Evolutionary conservation across 805 yeast species (phyloP), one percentile per base, ranked within the genome.

Genomic region (Ogataea wickerhamii): DNA sequence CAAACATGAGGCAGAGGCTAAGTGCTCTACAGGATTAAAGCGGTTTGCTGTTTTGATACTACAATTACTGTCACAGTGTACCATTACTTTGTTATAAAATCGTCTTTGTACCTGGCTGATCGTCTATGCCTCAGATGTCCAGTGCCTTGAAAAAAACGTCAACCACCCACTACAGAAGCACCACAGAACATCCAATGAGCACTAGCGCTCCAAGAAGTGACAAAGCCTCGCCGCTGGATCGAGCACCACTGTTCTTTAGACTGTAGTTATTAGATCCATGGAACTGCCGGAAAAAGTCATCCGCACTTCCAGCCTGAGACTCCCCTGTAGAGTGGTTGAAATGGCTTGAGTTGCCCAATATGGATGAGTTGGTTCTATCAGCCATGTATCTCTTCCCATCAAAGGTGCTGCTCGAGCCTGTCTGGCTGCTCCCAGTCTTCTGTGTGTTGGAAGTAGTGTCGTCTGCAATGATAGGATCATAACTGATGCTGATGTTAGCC

Each of bases 1-100:
- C 77, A 47, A 88, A 82, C 49, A 91, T 93, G 97, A 74, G 95
- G 50, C 91, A 89, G 56, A 70, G 98, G 42, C 70, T 91, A 32
- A 80, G 72, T 52, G 97, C 96, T 0, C 64, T 91, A 43, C 97
- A 91, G 56, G 74, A 72, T 37, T 78, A 27, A 16, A 7, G n/a
- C n/a, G n/a, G n/a, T n/a, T n/a, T n/a, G n/a, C n/a, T n/a, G n/a
- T n/a, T n/a, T n/a, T n/a, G n/a, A n/a, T n/a, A n/a, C n/a, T n/a
- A n/a, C n/a, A n/a, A n/a, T n/a, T n/a, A n/a, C n/a, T n/a, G n/a
- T n/a, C n/a, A n/a, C n/a, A n/a, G n/a, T n/a, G n/a, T 22, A 22
- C 12, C 25, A 22, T 22, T 22, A 22, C 12, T 22, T 22, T 22
- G 25, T 22, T 22, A 22, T n/a, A n/a, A n/a, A n/a, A 12, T 22